Evolutionary conservation across 2,329 filamentous ascomycete genomes (phyloP), one percentile per base, ranked within the genome.

Genomic region (Colletotrichum sp.): DNA sequence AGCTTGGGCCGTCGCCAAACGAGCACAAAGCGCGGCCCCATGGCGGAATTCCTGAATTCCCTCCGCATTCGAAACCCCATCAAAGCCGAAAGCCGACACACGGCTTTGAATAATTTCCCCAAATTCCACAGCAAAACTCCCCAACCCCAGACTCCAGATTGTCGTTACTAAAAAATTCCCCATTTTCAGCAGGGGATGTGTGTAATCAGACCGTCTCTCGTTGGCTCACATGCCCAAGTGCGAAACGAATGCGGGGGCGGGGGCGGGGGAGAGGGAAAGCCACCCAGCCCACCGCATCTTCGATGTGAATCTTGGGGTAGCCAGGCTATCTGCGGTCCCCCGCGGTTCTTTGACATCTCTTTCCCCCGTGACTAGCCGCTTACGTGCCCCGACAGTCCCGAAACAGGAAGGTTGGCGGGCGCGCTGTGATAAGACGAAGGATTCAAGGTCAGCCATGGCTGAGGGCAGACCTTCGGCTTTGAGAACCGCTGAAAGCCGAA

Each of bases 191-290:
- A 26, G 52, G 15, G 55, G 24, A 13, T 16, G 49, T 69, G 57
- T 64, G 64, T 76, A 64, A 73, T 73, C 34, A 59, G 5, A 18
- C n/a, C 34, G 73, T 32, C 64, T 73, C 64, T 34, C 57, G 73
- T 76, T 73, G 73, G 73, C 64, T 73, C 73, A 59, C 73, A 69
- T 73, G 73, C 26, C 28, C 39, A 49, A n/a, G 28, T 73, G 34
- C 69, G 69, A 76, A 73, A 76, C 73, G 28, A 28, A 8, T 73
- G 64, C 64, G 36, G 71, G 64, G 71, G 34, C 64, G 36, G 71
- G 64, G 71, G 34, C 15, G 6, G 62, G 62, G 30, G 3, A 4
- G 7, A 5, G 12, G 21, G 24, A 26, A 59, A 16, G 15, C 8
- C 24, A 16, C 55, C 55, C 18, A 16, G 15, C 30, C 62, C 62